Conservation (phyloP, 371 early-diverging fungal genomes). For the Catenaria anguillulae region DNA sequence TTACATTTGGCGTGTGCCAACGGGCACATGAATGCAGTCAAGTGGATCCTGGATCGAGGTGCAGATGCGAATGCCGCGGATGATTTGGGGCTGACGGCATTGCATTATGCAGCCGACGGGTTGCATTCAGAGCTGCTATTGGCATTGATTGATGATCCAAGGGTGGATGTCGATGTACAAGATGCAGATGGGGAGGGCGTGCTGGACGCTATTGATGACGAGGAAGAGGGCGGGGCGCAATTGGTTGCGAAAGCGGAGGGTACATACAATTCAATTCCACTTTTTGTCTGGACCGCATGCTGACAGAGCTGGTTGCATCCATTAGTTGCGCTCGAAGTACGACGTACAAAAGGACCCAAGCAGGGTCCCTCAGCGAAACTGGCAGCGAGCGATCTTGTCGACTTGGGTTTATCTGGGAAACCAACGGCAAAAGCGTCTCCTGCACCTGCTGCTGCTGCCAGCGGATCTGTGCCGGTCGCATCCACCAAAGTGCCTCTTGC, state of each 20-base stretch:
- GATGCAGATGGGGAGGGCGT: conserved; percentile 1
- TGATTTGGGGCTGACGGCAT: conserved; percentile 55
- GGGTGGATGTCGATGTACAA: neutral
- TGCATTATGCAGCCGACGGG: conserved; percentile 55
- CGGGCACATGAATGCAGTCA: conserved; percentile 31
- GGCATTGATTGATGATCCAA: conserved; percentile 15
- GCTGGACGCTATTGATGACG: neutral
- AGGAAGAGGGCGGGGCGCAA: conserved; percentile 1
- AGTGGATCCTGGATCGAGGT: conserved; percentile 25
- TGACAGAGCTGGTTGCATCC: too few species aligned
- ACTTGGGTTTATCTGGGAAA: too few species aligned
- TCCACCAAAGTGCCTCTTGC: too few species aligned
- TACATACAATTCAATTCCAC: too few species aligned
- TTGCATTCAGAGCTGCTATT: conserved; percentile 33
- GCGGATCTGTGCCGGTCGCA: too few species aligned
- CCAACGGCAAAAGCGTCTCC: too few species aligned
- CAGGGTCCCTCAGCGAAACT: too few species aligned
- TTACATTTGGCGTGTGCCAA: conserved; percentile 41
- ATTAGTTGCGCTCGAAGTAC: too few species aligned
- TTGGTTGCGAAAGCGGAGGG: neutral
- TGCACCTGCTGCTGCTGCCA: too few species aligned
- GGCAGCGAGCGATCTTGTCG: too few species aligned
- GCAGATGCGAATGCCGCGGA: conserved; percentile 42
- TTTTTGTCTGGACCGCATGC: too few species aligned
- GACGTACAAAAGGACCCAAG: too few species aligned